Conservation (phyloP, 108 stramenopile genomes). For the Stephanodiscus triporus region DNA sequence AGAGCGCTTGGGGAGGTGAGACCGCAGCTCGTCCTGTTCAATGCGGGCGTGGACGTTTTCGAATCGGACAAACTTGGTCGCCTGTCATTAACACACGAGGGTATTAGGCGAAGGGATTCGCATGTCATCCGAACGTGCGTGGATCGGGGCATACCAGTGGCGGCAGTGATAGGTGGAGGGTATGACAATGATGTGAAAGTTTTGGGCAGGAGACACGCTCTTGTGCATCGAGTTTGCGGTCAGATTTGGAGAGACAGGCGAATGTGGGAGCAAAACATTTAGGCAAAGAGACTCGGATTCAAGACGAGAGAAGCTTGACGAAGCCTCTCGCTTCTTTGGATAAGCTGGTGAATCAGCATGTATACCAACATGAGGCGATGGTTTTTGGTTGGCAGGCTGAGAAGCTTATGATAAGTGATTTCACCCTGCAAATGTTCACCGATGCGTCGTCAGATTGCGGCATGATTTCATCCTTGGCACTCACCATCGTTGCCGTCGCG, state of each 20-base stretch:
- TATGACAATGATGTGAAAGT: conserved; percentile 68
- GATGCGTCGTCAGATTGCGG: too few relatives aligned
- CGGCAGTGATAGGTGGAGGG: conserved; percentile 79
- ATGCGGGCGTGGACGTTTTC: conserved; percentile 84
- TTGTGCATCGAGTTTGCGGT: conserved; percentile 73
- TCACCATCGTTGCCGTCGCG: too few relatives aligned
- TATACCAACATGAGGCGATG: too few relatives aligned
- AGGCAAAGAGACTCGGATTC: too few relatives aligned
- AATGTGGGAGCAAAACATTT: conserved; percentile 45
- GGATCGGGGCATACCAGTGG: conserved; percentile 59
- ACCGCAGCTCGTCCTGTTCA: conserved; percentile 81
- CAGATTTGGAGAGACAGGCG: conserved; percentile 70
- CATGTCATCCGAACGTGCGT: conserved; percentile 66
- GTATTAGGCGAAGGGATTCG: conserved; percentile 65
- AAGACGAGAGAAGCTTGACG: too few relatives aligned
- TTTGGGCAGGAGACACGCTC: conserved; percentile 70
- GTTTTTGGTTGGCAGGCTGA: too few relatives aligned
- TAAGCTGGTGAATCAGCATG: too few relatives aligned
- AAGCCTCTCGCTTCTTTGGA: too few relatives aligned
- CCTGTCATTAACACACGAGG: conserved; percentile 60
- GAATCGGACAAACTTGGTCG: conserved; percentile 70
- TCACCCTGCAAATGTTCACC: too few relatives aligned
- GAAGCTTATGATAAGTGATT: too few relatives aligned
- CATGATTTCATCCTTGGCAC: too few relatives aligned
- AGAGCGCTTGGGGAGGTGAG: conserved; percentile 51